Percentiles rank a stretch among this genome's conserved stretches.
phyloP scores from a whole-genome alignment of 257 asterid genomes.

The Solanum neorickii region DNA sequence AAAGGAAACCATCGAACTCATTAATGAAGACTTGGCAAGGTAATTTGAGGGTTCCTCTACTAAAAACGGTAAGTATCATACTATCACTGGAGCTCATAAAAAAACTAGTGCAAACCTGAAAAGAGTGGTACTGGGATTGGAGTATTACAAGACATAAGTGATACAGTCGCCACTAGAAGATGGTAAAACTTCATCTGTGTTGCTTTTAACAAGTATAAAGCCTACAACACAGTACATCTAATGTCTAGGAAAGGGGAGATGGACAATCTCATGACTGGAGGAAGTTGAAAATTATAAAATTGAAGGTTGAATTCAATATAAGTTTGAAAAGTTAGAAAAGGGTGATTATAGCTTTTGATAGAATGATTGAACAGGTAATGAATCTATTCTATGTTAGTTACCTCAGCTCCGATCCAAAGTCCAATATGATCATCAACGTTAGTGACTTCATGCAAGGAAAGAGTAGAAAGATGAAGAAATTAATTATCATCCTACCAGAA shows the following conservation, averaged over 20 bases:
- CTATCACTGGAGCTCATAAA: background rate
- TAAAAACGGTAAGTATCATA: background rate
- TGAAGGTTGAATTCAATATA: background rate
- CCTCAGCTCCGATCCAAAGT: background rate
- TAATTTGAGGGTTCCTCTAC: background rate
- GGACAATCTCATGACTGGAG: background rate
- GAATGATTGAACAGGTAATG: background rate
- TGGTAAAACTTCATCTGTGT: background rate
- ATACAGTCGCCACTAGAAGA: background rate
- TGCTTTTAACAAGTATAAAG: background rate
- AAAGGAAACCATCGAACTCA: background rate
- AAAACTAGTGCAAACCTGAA: background rate
- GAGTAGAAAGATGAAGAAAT: background rate
- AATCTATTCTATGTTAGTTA: background rate
- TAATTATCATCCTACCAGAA: background rate
- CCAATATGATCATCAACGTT: background rate
- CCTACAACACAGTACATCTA: background rate
- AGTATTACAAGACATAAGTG: background rate
- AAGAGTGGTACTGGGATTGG: background rate
- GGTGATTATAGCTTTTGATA: background rate
- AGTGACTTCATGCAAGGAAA: background rate
- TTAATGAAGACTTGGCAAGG: background rate
- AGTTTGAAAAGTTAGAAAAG: background rate
- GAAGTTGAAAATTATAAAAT: background rate
- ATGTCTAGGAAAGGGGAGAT: background rate